Evolutionary conservation across 2,329 filamentous ascomycete genomes (phyloP), one percentile per base, ranked within the genome.

Genomic region (Neonectria magnoliae): DNA sequence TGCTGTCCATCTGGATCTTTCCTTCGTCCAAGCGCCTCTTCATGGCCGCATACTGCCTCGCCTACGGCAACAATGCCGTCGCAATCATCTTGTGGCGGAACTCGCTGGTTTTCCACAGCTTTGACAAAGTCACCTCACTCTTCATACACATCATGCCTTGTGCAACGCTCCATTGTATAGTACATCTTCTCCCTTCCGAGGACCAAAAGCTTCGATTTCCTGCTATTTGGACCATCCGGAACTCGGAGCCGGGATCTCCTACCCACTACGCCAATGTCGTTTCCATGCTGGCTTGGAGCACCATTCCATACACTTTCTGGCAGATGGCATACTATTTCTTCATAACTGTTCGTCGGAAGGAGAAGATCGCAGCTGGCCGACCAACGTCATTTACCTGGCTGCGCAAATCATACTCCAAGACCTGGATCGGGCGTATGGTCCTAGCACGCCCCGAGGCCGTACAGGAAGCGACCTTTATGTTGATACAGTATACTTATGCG

Each of bases 121-220:
- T 99, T 80, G 96, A 99, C 85, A 99, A 99, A 81, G 94, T 98
- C 66, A 97, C 94, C 13, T 96, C 93, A 77, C 86, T 99, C n/a
- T 99, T 99, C 82, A 98, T 99, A 72, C 96, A 99, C 79, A 97
- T 99, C 75, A 99, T 99, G 95, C 96, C 96, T 1, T 97, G 94
- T 70, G 95, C 92, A 6, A 93, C 94, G 1, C 86, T 99, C 13
- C 96, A 99, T 79, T 97, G 93, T 76, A 85, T 99, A 14, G 92
- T 97, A 16, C 96, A 99, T 77, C 84, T 98, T 20, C 84, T 94
- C 13, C 81, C 91, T 0, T 79, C 87, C 1, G 88, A 89, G 22
- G 78, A 87, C 45, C 91, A 97, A 75, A 82, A 85, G 68, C 80
- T 83, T 27, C 88, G 90, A 20, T 98, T 97, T 76, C 94, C 95